These are phyloP conservation scores for Microascus cirrosus DNA, from an alignment of 2,329 filamentous ascomycete species.

Conservation along the genomic window DNA sequence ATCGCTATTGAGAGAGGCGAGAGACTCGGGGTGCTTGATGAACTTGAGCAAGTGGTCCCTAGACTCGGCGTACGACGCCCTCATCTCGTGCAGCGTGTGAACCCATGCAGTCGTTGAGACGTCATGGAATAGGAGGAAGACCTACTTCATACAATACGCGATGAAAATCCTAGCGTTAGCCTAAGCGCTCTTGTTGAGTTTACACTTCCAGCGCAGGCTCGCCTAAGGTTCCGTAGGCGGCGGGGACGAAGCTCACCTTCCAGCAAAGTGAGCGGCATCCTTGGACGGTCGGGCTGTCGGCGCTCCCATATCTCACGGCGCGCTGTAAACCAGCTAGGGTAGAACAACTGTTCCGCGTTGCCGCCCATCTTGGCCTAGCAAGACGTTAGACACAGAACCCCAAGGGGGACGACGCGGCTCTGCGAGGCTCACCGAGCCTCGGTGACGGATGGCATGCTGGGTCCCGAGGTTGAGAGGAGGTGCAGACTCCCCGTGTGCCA, in stretches of 20 bases:
- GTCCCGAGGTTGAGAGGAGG: neutral
- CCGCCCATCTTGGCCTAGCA: conserved; percentile 47
- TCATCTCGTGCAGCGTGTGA: conserved; percentile 52
- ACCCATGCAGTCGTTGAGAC: conserved; percentile 58
- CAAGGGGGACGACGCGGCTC: neutral
- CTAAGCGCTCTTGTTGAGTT: neutral
- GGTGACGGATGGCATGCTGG: conserved; percentile 23
- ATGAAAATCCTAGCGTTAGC: neutral
- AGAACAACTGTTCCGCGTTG: conserved; percentile 45
- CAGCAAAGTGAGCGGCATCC: conserved; percentile 82
- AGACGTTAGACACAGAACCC: neutral
- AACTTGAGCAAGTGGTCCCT: conserved; percentile 68
- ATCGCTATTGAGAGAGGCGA: conserved; percentile 60
- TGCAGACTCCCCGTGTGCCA: neutral
- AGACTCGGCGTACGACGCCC: conserved; percentile 62
- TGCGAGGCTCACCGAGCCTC: conserved; percentile 22
- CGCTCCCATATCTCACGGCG: conserved; percentile 49
- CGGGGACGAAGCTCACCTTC: conserved; percentile 50
- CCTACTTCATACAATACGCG: conserved; percentile 30
- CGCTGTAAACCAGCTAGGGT: conserved; percentile 51
- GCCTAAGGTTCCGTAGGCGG: neutral
- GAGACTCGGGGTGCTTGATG: conserved; percentile 73
- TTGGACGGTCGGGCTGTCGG: conserved; percentile 51
- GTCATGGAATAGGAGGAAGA: conserved; percentile 68
- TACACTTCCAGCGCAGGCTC: neutral